Evolutionary conservation across 768 basidiomycete species (phyloP), one percentile per base, ranked within the genome.

Genomic region (Hygrophorus pudorinus): DNA sequence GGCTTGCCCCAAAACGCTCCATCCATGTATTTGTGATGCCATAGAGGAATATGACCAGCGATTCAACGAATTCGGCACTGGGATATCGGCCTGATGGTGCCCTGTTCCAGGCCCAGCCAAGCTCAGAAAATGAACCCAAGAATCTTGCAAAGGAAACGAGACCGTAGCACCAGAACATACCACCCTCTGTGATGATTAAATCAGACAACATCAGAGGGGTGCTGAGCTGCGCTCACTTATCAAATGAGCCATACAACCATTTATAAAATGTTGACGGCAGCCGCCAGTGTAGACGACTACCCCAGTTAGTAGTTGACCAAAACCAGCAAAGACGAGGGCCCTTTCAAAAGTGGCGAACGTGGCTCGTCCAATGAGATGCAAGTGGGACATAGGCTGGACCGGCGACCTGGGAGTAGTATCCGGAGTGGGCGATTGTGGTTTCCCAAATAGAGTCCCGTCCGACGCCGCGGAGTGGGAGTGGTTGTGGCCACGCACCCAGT

Each of bases 61-160:
- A 87, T 61, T 91, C 88, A 46, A 80, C 70, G 43, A 87, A 82
- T 59, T 90, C 87, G 4, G 81, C 85, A 5, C 80, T 77, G 6
- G 73, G 68, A 36, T 65, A 65, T 17, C 65, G 62, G 16, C 66
- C 65, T 3, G 63, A 59, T 0, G 79, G 82, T 0, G 78, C 67
- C 20, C 72, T 66, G 58, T 98, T 98, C 93, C 93, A 98, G 12
- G 94, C 88, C 93, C 93, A 98, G 3, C 94, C 94, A 24, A 78
- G 62, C 39, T 87, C 79, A 17, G 88, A 74, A 59, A 81, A 91
- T 4, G 87, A 78, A 20, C 93, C 93, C 38, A 94, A 76, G 66
- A 87, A 98, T n/a, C 94, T 84, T n/a, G 79, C 85, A 59, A 96
- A 98, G 0, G 86, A 79, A 40, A 87, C 59, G 4, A 97, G 62